Percentiles rank a stretch among this genome's conserved stretches.
phyloP scores from a whole-genome alignment of 352 stramenopile species.

The Blastocystis sp. region DNA sequence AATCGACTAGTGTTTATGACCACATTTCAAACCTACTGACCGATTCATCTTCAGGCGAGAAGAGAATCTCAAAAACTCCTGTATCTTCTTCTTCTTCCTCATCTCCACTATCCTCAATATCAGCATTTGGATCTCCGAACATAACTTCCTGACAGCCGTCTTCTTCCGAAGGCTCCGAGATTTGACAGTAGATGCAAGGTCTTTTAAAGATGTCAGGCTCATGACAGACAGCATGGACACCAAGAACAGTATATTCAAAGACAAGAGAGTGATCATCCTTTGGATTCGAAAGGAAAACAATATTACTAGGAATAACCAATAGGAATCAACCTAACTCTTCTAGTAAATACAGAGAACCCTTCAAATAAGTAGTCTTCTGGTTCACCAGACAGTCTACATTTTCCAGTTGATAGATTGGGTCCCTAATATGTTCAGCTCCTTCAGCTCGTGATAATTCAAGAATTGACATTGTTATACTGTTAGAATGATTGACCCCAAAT shows the following conservation, averaged over 20 bases:
- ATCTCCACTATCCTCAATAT: not conserved
- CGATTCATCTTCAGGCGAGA: not conserved
- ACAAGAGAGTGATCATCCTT: not conserved
- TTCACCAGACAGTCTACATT: constrained; percentile 19
- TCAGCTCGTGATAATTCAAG: not conserved
- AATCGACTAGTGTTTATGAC: constrained; percentile 8
- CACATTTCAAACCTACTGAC: not conserved
- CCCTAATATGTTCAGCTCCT: not conserved
- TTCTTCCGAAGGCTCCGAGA: not conserved
- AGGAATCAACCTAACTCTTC: not conserved
- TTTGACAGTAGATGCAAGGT: constrained; percentile 52
- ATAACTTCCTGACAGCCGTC: not conserved
- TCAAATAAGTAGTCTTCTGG: not conserved
- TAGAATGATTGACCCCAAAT: not conserved
- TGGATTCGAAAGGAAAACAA: not conserved
- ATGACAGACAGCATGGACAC: constrained; percentile 36
- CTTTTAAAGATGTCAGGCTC: not conserved
- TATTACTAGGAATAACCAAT: not conserved
- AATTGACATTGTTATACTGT: constrained; percentile 20
- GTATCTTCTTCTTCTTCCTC: constrained; percentile 24
- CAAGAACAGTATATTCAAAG: constrained; percentile 39
- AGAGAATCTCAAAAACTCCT: constrained; percentile 20
- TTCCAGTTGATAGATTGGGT: not conserved
- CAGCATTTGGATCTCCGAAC: not conserved
- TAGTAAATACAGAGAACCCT: constrained; percentile 10